Percentiles rank a stretch among this genome's conserved stretches.
Conservation (phyloP, 371 early-diverging fungal species). For the Mycotypha africana region DNA sequence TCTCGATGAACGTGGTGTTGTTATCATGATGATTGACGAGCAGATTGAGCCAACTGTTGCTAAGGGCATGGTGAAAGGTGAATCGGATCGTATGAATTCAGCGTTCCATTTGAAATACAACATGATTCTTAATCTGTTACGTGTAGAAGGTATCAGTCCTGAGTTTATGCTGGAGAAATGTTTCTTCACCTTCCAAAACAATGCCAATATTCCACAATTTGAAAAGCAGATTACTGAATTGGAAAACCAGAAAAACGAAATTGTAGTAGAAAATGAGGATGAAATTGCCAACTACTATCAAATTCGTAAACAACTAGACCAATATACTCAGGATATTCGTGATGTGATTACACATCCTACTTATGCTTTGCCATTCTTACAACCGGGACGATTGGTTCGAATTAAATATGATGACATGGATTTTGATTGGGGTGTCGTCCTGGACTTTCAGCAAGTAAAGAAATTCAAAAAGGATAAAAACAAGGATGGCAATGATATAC, state of each 20-base stretch:
- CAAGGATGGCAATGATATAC: constrained; percentile 11
- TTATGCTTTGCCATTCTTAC: constrained; percentile 77
- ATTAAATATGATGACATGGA: constrained; percentile 64
- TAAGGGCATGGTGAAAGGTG: constrained; percentile 93
- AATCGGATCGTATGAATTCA: constrained; percentile 91
- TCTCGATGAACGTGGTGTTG: constrained; percentile 97
- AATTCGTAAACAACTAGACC: constrained; percentile 67
- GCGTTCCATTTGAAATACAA: constrained; percentile 99
- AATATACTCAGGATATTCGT: constrained; percentile 62
- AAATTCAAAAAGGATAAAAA: constrained; percentile 24
- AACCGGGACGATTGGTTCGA: constrained; percentile 81
- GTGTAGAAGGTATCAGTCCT: constrained; percentile 96
- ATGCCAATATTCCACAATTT: constrained; percentile 75
- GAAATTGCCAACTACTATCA: constrained; percentile 72
- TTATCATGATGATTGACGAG: constrained; percentile 96
- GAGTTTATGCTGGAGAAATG: constrained; percentile 93
- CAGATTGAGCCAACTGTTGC: constrained; percentile 94
- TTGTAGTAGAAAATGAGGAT: constrained; percentile 67
- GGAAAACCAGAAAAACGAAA: constrained; percentile 48
- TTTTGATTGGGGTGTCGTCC: constrained; percentile 94
- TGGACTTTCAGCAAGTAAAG: constrained; percentile 35
- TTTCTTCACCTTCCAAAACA: constrained; percentile 97
- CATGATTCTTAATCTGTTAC: constrained; percentile 97
- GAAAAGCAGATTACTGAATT: constrained; percentile 54
- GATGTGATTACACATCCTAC: constrained; percentile 80